Evolutionary conservation across 176 grass and related monocot genomes (phyloP).

Genomic region (Avena insularis): DNA sequence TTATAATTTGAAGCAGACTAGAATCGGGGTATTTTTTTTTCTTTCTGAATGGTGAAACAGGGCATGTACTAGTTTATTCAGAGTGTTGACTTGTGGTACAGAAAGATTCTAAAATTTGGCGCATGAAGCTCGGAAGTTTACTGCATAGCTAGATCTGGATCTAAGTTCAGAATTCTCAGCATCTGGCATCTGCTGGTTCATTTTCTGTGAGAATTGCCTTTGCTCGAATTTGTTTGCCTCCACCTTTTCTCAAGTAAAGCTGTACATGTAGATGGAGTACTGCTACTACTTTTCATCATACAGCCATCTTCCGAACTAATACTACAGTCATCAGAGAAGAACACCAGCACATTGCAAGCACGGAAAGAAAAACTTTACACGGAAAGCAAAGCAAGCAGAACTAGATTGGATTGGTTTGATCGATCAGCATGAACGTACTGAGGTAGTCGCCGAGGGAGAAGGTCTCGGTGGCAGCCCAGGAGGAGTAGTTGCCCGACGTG

Average conservation of each 20-base stretch:
- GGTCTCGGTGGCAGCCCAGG: conserved; percentile 64
- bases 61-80: background rate
- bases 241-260: background rate
- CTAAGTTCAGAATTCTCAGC: background rate
- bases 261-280: background rate
- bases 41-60: too few relatives aligned
- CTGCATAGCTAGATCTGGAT: conserved; percentile 45
- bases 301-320: too few relatives aligned
- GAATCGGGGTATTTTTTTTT: too few relatives aligned
- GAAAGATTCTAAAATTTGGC: conserved; percentile 9
- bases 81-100: background rate
- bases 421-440: conserved; percentile 40
- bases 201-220: background rate
- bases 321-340: too few relatives aligned
- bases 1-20: too few relatives aligned
- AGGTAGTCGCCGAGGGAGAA: conserved; percentile 90
- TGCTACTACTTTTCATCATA: background rate
- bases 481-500: conserved; percentile 69
- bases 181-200: background rate
- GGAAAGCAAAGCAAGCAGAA: background rate
- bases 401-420: background rate
- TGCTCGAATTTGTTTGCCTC: background rate
- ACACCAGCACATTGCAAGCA: background rate
- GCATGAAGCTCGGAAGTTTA: background rate
- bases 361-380: background rate